phyloP scores from a whole-genome alignment of 495 filamentous ascomycete species.

The Clavariopsis aquatica region DNA sequence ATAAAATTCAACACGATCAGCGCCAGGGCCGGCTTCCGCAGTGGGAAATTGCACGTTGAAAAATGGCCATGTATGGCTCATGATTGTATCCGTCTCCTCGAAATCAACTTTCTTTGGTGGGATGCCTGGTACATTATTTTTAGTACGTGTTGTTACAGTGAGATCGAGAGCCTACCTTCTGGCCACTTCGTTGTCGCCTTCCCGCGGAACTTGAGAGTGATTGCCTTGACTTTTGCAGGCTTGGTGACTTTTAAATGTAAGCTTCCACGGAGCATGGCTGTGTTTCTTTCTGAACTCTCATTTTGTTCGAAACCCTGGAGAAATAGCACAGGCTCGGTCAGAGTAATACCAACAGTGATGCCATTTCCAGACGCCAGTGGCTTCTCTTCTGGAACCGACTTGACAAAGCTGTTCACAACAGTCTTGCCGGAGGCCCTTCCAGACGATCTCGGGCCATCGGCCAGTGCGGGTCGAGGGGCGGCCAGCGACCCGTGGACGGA shows the following conservation, averaged over 20 bases:
- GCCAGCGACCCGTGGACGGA: slow-evolving; percentile 23
- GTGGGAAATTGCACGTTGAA: slow-evolving; percentile 71
- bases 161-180: slow-evolving; percentile 61
- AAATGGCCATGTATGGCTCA: slow-evolving; percentile 76
- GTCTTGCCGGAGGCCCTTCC: slow-evolving; percentile 25
- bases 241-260: slow-evolving; percentile 82
- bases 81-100: slow-evolving; percentile 75
- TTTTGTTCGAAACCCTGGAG: slow-evolving; percentile 88
- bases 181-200: slow-evolving; percentile 94
- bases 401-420: slow-evolving; percentile 24
- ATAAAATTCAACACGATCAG: slow-evolving; percentile 59
- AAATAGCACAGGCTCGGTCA: slow-evolving; percentile 89
- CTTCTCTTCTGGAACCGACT: slow-evolving; percentile 48
- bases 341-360: slow-evolving; percentile 49
- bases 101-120: slow-evolving; percentile 84
- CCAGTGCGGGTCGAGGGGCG: slow-evolving; percentile 28
- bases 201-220: slow-evolving; percentile 82
- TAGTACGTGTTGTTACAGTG: background rate
- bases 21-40: slow-evolving; percentile 65
- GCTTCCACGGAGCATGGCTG: slow-evolving; percentile 83
- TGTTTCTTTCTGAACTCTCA: slow-evolving; percentile 64
- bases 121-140: slow-evolving; percentile 60
- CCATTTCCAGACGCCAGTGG: slow-evolving; percentile 55
- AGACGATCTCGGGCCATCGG: slow-evolving; percentile 27
- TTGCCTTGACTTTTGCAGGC: slow-evolving; percentile 90